These are phyloP conservation scores for Orbilia quercus DNA, from an alignment of 2,329 filamentous ascomycete genomes.

Conservation along the genomic window DNA sequence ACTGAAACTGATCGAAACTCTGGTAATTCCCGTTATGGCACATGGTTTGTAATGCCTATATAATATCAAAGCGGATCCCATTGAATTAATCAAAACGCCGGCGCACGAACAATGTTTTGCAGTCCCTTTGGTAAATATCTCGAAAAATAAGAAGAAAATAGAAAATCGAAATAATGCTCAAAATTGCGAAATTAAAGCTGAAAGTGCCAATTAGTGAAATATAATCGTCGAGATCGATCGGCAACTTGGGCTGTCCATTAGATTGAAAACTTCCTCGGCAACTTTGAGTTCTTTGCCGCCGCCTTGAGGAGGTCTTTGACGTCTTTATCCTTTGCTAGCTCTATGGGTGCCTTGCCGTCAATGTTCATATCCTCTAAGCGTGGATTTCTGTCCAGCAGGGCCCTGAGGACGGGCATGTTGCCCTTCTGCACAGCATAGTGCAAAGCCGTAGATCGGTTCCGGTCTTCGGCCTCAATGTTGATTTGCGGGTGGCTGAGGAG, in stretches of 20 bases:
- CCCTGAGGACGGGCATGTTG: slow-evolving; percentile 32
- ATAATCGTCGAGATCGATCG: too few relatives aligned
- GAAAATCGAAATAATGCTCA: too few relatives aligned
- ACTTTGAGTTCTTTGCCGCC: slow-evolving; percentile 28
- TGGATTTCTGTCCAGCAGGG: slow-evolving; percentile 47
- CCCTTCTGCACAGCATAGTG: slow-evolving; percentile 55
- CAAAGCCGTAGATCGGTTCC: slow-evolving; percentile 51
- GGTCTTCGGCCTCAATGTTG: slow-evolving; percentile 48
- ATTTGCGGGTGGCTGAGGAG: slow-evolving; percentile 44
- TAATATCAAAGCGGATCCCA: too few relatives aligned
- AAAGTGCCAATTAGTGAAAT: too few relatives aligned
- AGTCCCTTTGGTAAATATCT: too few relatives aligned
- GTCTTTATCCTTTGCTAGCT: slow-evolving; percentile 54
- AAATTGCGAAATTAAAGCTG: too few relatives aligned
- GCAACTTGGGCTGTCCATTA: neutral
- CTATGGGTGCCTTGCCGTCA: slow-evolving; percentile 51
- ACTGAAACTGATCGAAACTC: too few relatives aligned
- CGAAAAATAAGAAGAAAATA: too few relatives aligned
- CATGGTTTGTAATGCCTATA: too few relatives aligned
- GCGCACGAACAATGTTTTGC: too few relatives aligned
- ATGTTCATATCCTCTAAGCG: slow-evolving; percentile 53
- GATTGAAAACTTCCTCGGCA: slow-evolving; percentile 49
- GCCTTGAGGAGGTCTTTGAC: slow-evolving; percentile 44
- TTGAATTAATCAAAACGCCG: too few relatives aligned
- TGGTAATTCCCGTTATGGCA: too few relatives aligned